phyloP scores from a whole-genome alignment of 169 alveolate genomes.

The Eimeria brunetti region DNA sequence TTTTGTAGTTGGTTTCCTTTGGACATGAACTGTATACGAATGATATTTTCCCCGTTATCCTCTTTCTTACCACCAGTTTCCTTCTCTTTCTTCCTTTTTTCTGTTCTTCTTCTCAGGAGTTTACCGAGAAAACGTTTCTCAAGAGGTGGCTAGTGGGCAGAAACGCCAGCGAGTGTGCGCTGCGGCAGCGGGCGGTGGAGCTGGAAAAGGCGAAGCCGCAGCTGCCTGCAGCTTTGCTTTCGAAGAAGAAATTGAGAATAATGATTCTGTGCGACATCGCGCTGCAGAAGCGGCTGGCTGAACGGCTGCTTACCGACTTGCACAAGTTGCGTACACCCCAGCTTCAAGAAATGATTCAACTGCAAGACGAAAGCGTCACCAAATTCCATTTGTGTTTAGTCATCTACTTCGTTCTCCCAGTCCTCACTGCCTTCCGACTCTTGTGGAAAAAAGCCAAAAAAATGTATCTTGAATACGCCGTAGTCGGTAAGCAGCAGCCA shows the following conservation, averaged over 20 bases:
- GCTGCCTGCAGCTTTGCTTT: background rate
- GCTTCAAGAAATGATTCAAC: background rate
- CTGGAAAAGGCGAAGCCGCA: background rate
- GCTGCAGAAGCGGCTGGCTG: conserved; percentile 18
- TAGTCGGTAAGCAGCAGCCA: background rate
- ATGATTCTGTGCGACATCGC: conserved; percentile 18
- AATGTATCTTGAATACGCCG: background rate
- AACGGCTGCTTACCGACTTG: background rate
- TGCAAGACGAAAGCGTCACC: conserved; percentile 22
- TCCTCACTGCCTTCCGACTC: background rate
- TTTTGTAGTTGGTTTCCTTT: too few relatives aligned
- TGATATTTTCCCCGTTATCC: too few relatives aligned
- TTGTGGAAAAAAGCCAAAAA: background rate
- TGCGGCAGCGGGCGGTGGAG: background rate
- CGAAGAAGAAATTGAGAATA: background rate
- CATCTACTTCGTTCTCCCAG: background rate
- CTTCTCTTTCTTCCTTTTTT: background rate
- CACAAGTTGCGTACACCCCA: background rate
- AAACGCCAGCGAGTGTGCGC: background rate
- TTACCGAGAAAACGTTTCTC: background rate
- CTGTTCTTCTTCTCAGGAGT: conserved; percentile 1
- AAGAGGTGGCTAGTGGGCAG: conserved; percentile 7
- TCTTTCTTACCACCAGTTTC: too few relatives aligned
- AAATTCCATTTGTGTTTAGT: conserved; percentile 4
- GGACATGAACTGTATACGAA: too few relatives aligned